Evolutionary conservation across 1,284 basidiomycete species (phyloP).

Genomic region (Ustilago tritici): DNA sequence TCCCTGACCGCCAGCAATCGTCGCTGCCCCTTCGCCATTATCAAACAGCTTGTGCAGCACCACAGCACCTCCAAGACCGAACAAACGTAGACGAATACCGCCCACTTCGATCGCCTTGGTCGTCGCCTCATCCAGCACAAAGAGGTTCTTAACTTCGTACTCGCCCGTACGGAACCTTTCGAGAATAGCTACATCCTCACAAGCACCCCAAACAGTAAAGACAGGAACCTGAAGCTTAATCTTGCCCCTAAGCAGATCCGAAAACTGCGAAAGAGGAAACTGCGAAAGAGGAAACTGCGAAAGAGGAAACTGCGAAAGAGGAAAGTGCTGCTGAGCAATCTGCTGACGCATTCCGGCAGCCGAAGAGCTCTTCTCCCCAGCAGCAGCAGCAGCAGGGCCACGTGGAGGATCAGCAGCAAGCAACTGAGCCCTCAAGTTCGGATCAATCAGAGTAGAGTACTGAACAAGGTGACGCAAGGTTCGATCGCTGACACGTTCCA

Average conservation of each 20-base stretch:
- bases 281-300: conserved; percentile 84
- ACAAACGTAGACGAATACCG: conserved; percentile 89
- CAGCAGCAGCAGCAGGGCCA: conserved; percentile 33
- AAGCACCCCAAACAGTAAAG: conserved; percentile 96
- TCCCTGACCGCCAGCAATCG: conserved; percentile 95
- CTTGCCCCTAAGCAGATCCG: conserved; percentile 82
- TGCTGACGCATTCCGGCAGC: conserved; percentile 54
- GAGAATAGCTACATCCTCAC: conserved; percentile 92
- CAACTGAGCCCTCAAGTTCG: conserved; percentile 82
- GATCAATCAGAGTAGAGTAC: conserved; percentile 95
- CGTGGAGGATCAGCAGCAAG: conserved; percentile 75
- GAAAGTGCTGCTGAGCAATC: conserved; percentile 68
- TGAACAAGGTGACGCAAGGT: conserved; percentile 92
- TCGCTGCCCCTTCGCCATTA: conserved; percentile 91
- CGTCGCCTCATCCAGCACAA: conserved; percentile 92
- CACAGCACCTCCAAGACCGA: conserved; percentile 94
- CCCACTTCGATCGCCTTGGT: conserved; percentile 90
- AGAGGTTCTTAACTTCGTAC: conserved; percentile 81
- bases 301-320: conserved; percentile 78
- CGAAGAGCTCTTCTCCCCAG: conserved; percentile 34
- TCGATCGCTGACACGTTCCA: conserved; percentile 90
- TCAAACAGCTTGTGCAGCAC: conserved; percentile 98
- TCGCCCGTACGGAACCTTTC: conserved; percentile 89
- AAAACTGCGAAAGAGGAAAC: conserved; percentile 85
- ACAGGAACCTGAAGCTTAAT: conserved; percentile 77